phyloP scores from a whole-genome alignment of 2,329 filamentous ascomycete species.

The Trichoderma atrobrunneum region DNA sequence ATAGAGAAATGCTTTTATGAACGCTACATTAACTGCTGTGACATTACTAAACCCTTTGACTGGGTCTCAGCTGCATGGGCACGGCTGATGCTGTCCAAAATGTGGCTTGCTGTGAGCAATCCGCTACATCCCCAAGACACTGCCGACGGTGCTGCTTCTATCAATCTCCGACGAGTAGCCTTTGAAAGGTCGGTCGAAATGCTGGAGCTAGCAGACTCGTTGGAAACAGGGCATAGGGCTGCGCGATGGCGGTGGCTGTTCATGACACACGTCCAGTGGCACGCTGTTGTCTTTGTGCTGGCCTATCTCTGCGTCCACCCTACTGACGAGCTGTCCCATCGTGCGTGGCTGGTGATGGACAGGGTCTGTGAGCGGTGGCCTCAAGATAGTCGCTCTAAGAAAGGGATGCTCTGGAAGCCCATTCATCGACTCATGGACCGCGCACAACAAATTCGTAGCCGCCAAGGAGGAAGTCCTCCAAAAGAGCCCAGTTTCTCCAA shows the following conservation, averaged over 20 bases:
- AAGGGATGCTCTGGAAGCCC: neutral
- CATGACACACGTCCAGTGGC: slow-evolving; percentile 63
- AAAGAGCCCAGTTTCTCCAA: neutral
- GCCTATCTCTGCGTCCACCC: slow-evolving; percentile 50
- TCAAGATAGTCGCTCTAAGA: neutral
- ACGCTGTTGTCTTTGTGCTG: slow-evolving; percentile 59
- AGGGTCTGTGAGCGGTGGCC: neutral
- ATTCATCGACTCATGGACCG: neutral
- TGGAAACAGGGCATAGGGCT: slow-evolving; percentile 51
- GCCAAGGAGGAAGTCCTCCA: neutral
- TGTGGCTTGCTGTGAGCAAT: slow-evolving; percentile 4
- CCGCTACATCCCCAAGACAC: neutral
- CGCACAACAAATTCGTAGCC: neutral
- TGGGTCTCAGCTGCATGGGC: neutral
- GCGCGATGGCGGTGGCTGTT: slow-evolving; percentile 65
- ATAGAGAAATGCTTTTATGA: neutral
- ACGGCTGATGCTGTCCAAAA: neutral
- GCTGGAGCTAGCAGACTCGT: slow-evolving; percentile 57
- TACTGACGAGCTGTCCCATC: neutral
- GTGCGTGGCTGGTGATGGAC: neutral
- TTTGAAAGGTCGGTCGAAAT: slow-evolving; percentile 51
- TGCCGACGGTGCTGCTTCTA: neutral
- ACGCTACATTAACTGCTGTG: neutral
- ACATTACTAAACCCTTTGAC: neutral
- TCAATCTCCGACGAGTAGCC: neutral